These are phyloP conservation scores for Volvox reticuliferus DNA, from an alignment of 139 green algal species.

Conservation along the genomic window DNA sequence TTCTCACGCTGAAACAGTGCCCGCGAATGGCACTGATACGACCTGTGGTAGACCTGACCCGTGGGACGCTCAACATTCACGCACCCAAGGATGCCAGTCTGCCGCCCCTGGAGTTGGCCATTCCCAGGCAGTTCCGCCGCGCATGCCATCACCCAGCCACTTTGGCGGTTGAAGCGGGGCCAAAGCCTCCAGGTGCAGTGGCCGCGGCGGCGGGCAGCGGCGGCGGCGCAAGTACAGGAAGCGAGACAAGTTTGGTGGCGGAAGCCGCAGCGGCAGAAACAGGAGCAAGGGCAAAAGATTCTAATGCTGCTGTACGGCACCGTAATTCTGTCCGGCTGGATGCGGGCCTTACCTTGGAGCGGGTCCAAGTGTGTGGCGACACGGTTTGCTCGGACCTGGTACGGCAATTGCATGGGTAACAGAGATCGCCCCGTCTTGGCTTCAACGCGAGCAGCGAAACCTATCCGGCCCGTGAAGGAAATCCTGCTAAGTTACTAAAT, in stretches of 20 bases:
- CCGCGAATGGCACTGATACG: slow-evolving; percentile 68
- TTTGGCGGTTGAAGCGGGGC: neutral
- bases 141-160: neutral
- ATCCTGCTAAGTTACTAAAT: no score
- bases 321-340: slow-evolving; percentile 20
- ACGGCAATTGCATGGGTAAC: neutral
- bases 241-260: neutral
- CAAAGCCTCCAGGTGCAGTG: neutral
- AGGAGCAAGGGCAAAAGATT: neutral
- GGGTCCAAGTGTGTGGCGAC: slow-evolving; percentile 66
- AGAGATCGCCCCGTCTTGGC: no score
- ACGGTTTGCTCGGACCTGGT: slow-evolving; percentile 54
- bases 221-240: neutral
- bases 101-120: slow-evolving; percentile 23
- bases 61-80: slow-evolving; percentile 36
- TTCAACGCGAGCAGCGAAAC: no score
- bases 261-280: slow-evolving; percentile 13
- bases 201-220: neutral
- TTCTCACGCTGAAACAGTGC: slow-evolving; percentile 75
- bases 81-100: neutral
- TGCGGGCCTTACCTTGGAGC: slow-evolving; percentile 17
- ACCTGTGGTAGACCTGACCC: slow-evolving; percentile 67
- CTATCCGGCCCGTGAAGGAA: no score
- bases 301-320: neutral
- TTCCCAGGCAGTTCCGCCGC: neutral